Percentiles rank a stretch among this genome's conserved stretches.
Conservation (phyloP, 805 yeast genomes). For the Saturnispora silvae region DNA sequence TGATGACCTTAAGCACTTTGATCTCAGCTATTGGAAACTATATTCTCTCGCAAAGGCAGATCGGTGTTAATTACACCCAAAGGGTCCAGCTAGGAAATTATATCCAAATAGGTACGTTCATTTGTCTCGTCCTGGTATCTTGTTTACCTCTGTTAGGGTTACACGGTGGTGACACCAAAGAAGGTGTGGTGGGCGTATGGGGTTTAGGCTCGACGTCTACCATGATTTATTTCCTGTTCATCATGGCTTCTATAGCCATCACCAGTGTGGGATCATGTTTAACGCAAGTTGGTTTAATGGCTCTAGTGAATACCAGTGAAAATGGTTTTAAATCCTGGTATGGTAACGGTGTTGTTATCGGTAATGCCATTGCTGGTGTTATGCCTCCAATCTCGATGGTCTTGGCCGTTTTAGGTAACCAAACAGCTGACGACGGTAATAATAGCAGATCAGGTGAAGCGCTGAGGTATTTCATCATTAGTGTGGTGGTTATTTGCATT, state of each 20-base stretch:
- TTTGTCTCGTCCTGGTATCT: too few relatives aligned
- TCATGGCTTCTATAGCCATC: slow-evolving; percentile 52
- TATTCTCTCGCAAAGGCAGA: slow-evolving; percentile 56
- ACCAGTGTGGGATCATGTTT: slow-evolving; percentile 70
- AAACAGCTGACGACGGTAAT: slow-evolving; percentile 5
- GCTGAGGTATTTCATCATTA: slow-evolving; percentile 29
- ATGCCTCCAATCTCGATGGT: slow-evolving; percentile 69
- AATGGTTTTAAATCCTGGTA: slow-evolving; percentile 33
- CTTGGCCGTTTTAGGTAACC: slow-evolving; percentile 31
- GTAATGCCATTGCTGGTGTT: slow-evolving; percentile 92
- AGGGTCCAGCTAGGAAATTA: slow-evolving; percentile 54
- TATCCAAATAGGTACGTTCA: slow-evolving; percentile 48
- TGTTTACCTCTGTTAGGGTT: too few relatives aligned
- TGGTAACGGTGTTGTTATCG: slow-evolving; percentile 88
- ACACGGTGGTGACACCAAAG: too few relatives aligned
- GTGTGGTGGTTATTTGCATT: slow-evolving; percentile 15
- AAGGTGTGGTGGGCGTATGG: too few relatives aligned
- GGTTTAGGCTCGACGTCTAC: too few relatives aligned
- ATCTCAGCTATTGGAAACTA: slow-evolving; percentile 51
- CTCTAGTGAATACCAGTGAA: slow-evolving; percentile 69
- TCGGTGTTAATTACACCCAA: slow-evolving; percentile 41
- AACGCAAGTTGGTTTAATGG: slow-evolving; percentile 86
- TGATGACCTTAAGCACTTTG: slow-evolving; percentile 80
- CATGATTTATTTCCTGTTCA: slow-evolving; percentile 33
- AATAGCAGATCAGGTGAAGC: slow-evolving; percentile 22